These are phyloP conservation scores for Juglanconis oblonga DNA, from an alignment of 2,329 filamentous ascomycete species.

Conservation along the genomic window DNA sequence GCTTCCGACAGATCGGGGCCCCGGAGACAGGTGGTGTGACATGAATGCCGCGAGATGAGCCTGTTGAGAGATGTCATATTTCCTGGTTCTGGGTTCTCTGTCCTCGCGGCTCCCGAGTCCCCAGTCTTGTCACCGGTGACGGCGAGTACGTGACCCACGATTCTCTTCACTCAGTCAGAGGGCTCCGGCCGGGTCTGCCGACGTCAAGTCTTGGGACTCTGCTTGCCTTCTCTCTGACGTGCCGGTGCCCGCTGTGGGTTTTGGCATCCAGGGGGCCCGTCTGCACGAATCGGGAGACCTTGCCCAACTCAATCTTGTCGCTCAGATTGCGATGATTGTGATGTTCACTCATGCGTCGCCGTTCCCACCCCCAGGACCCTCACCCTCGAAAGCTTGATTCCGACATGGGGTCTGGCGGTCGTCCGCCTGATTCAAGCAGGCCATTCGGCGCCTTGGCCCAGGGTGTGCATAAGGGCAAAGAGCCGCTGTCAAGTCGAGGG, in stretches of 20 bases:
- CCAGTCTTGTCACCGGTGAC: neutral
- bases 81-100: neutral
- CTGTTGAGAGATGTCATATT: neutral
- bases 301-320: neutral
- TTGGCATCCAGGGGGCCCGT: neutral
- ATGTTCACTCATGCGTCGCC: conserved; percentile 3
- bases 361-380: neutral
- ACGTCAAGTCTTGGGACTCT: neutral
- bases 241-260: neutral
- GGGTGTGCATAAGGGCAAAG: neutral
- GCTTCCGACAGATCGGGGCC: neutral
- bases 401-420: neutral
- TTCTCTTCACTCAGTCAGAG: neutral
- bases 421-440: neutral
- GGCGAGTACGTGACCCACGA: neutral
- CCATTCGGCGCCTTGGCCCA: neutral
- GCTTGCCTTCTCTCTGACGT: neutral
- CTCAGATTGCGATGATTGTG: conserved; percentile 1
- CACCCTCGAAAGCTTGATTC: neutral
- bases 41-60: neutral
- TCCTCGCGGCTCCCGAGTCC: neutral
- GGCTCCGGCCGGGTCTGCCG: neutral
- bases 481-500: neutral
- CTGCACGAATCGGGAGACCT: neutral
- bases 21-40: neutral